Percentiles rank a stretch among this genome's conserved stretches.
These are phyloP conservation scores for Arthrinium puccinioides DNA, from an alignment of 2,329 filamentous ascomycete species.

Conservation along the genomic window DNA sequence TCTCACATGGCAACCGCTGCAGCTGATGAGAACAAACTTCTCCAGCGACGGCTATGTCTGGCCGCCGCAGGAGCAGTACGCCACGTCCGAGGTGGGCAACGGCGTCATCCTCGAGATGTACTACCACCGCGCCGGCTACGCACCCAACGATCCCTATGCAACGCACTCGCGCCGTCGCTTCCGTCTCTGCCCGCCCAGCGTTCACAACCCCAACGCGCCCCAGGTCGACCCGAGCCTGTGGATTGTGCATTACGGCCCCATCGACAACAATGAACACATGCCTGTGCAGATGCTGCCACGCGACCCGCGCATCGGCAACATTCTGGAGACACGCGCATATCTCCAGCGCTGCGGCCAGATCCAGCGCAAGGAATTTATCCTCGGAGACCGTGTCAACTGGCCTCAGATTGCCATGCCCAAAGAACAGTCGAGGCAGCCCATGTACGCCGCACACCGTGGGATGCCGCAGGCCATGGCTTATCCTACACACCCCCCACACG, in stretches of 20 bases:
- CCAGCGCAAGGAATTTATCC: conserved; percentile 87
- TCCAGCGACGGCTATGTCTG: conserved; percentile 91
- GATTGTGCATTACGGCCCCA: conserved; percentile 82
- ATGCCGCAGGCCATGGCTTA: conserved; percentile 58
- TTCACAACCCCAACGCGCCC: conserved; percentile 61
- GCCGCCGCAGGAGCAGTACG: conserved; percentile 73
- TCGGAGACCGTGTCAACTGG: conserved; percentile 85
- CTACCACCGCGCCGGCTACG: conserved; percentile 74
- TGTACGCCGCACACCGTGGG: conserved; percentile 40
- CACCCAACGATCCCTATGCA: conserved; percentile 66
- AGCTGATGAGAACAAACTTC: conserved; percentile 64
- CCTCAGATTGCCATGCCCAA: conserved; percentile 69
- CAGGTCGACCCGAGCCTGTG: conserved; percentile 76
- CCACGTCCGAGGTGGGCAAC: conserved; percentile 63
- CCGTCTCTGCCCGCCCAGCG: conserved; percentile 67
- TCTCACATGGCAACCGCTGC: conserved; percentile 80
- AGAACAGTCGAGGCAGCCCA: conserved; percentile 41
- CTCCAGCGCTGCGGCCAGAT: conserved; percentile 73
- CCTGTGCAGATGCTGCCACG: conserved; percentile 61
- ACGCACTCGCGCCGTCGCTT: conserved; percentile 79
- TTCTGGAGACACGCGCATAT: conserved; percentile 54
- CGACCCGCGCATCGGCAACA: conserved; percentile 51
- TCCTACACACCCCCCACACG: conserved; percentile 38
- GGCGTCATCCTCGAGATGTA: conserved; percentile 76
- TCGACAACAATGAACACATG: conserved; percentile 66